phyloP scores from a whole-genome alignment of 2,329 filamentous ascomycete genomes.

The Sclerotinia glacialis region DNA sequence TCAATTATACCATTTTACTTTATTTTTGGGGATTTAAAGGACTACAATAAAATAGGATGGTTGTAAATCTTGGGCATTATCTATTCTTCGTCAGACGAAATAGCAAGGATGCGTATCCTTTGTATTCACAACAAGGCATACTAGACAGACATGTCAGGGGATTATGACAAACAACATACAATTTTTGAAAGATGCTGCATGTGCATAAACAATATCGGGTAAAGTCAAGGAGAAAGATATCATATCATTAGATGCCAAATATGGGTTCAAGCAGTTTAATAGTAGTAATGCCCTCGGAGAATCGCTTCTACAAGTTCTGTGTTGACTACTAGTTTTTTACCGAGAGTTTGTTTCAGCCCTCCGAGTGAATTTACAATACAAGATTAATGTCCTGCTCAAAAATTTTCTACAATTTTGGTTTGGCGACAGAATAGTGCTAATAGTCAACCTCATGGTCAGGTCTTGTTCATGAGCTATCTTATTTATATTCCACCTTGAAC shows the following conservation, averaged over 20 bases:
- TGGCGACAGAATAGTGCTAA: background rate
- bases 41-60: background rate
- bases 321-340: no score
- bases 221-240: background rate
- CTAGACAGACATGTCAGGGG: no score
- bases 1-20: background rate
- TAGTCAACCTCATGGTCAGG: background rate
- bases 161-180: background rate
- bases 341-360: no score
- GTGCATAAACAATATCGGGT: background rate
- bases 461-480: background rate
- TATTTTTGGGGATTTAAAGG: background rate
- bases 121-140: no score
- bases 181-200: no score
- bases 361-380: background rate
- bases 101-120: no score
- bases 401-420: background rate
- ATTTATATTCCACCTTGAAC: background rate
- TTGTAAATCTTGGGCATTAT: no score
- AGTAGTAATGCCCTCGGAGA: no score
- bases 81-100: no score
- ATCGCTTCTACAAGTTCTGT: no score
- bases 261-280: no score
- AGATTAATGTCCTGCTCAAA: background rate
- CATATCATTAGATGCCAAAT: no score